These are phyloP conservation scores for Gossypium davidsonii DNA, from an alignment of 441 rosid species.

Conservation along the genomic window DNA sequence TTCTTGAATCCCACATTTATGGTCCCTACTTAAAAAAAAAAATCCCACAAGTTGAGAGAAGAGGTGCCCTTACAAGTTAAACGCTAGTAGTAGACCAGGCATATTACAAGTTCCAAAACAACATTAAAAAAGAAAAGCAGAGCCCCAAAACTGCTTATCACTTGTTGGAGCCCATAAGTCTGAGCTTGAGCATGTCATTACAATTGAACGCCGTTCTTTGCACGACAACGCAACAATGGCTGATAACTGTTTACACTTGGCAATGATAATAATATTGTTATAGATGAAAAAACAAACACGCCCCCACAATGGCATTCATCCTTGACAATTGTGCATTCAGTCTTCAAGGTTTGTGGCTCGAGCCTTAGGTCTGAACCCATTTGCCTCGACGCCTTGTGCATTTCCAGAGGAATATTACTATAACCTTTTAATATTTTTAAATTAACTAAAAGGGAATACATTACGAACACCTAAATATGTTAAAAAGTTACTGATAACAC, in stretches of 20 bases:
- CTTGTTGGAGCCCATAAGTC: not conserved
- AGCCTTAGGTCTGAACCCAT: slow-evolving; percentile 23
- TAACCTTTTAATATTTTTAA: not conserved
- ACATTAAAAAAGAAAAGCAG: not conserved
- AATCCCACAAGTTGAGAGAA: too few relatives aligned
- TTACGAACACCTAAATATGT: not conserved
- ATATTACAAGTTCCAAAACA: slow-evolving; percentile 26
- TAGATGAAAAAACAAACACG: not conserved
- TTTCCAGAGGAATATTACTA: slow-evolving; percentile 1
- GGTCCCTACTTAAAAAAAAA: slow-evolving; percentile 1
- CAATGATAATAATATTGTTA: not conserved
- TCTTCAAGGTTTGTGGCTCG: slow-evolving; percentile 28
- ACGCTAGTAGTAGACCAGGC: slow-evolving; percentile 20
- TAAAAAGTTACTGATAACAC: not conserved
- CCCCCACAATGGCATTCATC: not conserved
- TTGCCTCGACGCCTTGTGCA: slow-evolving; percentile 8
- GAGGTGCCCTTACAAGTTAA: slow-evolving; percentile 4
- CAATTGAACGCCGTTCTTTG: slow-evolving; percentile 21
- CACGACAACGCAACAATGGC: slow-evolving; percentile 18
- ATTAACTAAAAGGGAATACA: not conserved
- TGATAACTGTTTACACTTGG: not conserved
- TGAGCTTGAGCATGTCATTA: not conserved
- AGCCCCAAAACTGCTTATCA: not conserved
- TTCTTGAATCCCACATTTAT: not conserved
- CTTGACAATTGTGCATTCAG: slow-evolving; percentile 21